Evolutionary conservation across 352 stramenopile genomes (phyloP).

Genomic region (Peronospora tabacina): DNA sequence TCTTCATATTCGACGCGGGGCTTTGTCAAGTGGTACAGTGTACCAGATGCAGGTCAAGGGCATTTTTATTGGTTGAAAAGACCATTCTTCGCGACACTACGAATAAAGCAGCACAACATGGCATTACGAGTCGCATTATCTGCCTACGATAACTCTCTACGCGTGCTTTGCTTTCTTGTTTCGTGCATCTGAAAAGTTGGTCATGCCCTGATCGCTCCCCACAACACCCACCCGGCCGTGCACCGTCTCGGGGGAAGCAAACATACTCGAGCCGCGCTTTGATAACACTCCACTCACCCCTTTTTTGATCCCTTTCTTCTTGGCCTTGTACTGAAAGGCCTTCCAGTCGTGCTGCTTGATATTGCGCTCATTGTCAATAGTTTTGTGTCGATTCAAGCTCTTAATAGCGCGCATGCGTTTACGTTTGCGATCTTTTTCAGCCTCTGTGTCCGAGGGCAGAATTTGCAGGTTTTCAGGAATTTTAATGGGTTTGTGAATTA

Average conservation of each 20-base stretch:
- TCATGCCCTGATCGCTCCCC: conserved; percentile 85
- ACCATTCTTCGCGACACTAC: conserved; percentile 12
- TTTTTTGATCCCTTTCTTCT: conserved; percentile 67
- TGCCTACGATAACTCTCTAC: conserved; percentile 25
- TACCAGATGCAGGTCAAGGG: conserved; percentile 14
- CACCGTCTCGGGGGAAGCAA: conserved; percentile 79
- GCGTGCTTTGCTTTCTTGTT: conserved; percentile 61
- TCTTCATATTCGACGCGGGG: conserved; percentile 51
- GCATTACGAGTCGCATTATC: conserved; percentile 7
- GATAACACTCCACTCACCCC: conserved; percentile 65
- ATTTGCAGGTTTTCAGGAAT: conserved; percentile 84
- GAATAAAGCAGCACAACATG: conserved; percentile 13
- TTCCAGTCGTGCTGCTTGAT: conserved; percentile 83
- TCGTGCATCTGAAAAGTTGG: conserved; percentile 53
- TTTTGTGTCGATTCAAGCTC: conserved; percentile 82
- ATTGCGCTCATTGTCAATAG: conserved; percentile 78
- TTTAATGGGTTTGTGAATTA: conserved; percentile 68
- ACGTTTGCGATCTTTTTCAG: conserved; percentile 80
- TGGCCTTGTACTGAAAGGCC: conserved; percentile 73
- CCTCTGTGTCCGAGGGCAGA: conserved; percentile 73
- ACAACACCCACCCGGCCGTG: conserved; percentile 82
- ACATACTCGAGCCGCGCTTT: conserved; percentile 83
- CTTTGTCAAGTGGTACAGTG: background rate
- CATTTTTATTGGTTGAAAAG: conserved; percentile 4
- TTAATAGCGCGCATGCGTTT: conserved; percentile 80